These are phyloP conservation scores for Adansonia grandidieri DNA, from an alignment of 441 rosid species.

Conservation along the genomic window DNA sequence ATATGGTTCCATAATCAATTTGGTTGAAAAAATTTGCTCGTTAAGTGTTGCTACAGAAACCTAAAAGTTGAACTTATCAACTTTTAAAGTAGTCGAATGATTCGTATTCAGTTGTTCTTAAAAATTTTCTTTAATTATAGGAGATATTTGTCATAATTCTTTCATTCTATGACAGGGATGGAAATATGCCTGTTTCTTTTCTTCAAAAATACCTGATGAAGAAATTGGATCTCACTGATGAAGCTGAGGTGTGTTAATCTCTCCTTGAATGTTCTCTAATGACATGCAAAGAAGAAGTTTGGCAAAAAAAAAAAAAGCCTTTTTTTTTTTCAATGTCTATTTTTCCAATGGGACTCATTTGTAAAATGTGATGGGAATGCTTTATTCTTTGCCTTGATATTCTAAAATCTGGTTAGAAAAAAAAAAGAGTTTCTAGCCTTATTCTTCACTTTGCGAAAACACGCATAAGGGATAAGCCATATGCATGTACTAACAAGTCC, in stretches of 20 bases:
- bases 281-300: not conserved
- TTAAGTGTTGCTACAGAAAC: not conserved
- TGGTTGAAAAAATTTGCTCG: not conserved
- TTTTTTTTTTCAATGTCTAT: not conserved
- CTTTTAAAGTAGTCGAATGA: not conserved
- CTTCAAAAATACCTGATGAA: conserved; percentile 84
- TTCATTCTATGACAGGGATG: conserved; percentile 65
- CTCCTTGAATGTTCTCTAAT: not conserved
- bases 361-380: not conserved
- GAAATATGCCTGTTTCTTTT: conserved; percentile 75
- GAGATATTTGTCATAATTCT: not conserved
- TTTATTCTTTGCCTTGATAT: not conserved
- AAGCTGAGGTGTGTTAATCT: conserved; percentile 68
- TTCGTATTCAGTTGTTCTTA: not conserved
- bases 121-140: conserved; percentile 8
- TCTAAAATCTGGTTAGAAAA: not conserved
- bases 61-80: not conserved
- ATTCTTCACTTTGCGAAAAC: not conserved
- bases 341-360: not conserved
- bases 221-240: conserved; percentile 82
- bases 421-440: not conserved
- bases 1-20: not conserved
- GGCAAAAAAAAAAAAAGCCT: not conserved
- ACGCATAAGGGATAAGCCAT: not conserved
- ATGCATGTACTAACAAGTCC: not conserved